These are phyloP conservation scores for Prunus yedoensis DNA, from an alignment of 331 rosid species.

Conservation along the genomic window DNA sequence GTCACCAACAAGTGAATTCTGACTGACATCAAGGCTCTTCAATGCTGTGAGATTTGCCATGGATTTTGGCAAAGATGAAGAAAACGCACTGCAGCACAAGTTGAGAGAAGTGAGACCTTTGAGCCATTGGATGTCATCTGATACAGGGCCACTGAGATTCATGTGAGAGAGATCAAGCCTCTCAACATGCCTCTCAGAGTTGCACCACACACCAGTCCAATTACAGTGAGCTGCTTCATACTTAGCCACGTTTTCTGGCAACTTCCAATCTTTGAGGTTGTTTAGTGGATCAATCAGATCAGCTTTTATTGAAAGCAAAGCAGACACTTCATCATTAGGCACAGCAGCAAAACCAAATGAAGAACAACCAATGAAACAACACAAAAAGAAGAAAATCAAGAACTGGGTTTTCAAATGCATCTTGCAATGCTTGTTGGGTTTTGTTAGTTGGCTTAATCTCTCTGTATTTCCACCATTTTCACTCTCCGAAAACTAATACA, in stretches of 20 bases:
- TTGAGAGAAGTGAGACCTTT: constrained; percentile 56
- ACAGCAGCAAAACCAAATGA: constrained; percentile 25
- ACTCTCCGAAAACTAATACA: constrained; percentile 15
- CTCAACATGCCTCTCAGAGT: constrained; percentile 51
- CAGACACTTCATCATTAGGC: constrained; percentile 51
- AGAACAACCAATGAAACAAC: constrained; percentile 37
- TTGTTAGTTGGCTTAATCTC: constrained; percentile 25
- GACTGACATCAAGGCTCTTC: constrained; percentile 72
- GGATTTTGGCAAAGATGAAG: constrained; percentile 64
- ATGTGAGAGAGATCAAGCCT: constrained; percentile 73
- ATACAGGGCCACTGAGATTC: constrained; percentile 81
- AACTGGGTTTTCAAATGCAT: constrained; percentile 43
- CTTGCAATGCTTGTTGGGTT: constrained; percentile 28
- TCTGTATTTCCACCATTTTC: constrained; percentile 52
- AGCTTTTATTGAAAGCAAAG: constrained; percentile 68
- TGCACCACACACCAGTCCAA: constrained; percentile 81
- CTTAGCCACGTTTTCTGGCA: constrained; percentile 17
- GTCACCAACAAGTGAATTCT: constrained; percentile 67
- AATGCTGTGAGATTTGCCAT: constrained; percentile 57
- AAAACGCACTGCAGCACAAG: constrained; percentile 74
- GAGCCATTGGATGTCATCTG: constrained; percentile 53
- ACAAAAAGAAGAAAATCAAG: constrained; percentile 43
- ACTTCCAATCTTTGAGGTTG: constrained; percentile 62
- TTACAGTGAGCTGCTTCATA: constrained; percentile 50
- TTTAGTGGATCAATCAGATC: constrained; percentile 62